phyloP scores from a whole-genome alignment of 345 rosid species.

The Syzygium aqueum region DNA sequence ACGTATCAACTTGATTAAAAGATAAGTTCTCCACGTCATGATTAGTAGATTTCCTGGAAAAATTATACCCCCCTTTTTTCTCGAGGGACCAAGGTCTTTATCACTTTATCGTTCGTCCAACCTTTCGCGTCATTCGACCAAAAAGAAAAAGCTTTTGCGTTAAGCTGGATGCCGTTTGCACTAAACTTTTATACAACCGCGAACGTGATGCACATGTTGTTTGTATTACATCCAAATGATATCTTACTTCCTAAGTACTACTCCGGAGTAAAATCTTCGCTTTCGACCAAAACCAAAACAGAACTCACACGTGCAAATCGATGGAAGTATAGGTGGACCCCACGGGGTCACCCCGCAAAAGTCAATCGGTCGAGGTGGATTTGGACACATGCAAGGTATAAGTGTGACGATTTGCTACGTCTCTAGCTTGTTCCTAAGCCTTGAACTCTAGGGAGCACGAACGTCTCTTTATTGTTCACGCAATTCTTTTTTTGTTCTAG shows the following conservation, averaged over 20 bases:
- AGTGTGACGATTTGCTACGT: background rate
- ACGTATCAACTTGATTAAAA: background rate
- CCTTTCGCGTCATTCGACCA: background rate
- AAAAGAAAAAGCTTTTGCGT: background rate
- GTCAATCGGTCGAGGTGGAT: background rate
- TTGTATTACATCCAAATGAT: background rate
- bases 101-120: background rate
- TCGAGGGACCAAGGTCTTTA: background rate
- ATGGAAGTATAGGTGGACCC: background rate
- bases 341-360: background rate
- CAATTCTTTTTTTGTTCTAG: too few relatives aligned
- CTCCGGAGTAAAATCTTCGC: background rate
- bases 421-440: background rate
- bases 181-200: background rate
- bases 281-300: background rate
- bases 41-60: background rate
- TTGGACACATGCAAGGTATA: background rate
- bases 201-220: background rate
- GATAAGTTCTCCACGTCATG: background rate
- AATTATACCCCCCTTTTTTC: background rate
- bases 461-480: background rate
- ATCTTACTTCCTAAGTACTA: background rate
- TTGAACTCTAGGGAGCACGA: background rate
- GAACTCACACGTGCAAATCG: background rate
- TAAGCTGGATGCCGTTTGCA: background rate